Evolutionary conservation across 2,329 filamentous ascomycete species (phyloP).

Genomic region (Apiospora sp.): DNA sequence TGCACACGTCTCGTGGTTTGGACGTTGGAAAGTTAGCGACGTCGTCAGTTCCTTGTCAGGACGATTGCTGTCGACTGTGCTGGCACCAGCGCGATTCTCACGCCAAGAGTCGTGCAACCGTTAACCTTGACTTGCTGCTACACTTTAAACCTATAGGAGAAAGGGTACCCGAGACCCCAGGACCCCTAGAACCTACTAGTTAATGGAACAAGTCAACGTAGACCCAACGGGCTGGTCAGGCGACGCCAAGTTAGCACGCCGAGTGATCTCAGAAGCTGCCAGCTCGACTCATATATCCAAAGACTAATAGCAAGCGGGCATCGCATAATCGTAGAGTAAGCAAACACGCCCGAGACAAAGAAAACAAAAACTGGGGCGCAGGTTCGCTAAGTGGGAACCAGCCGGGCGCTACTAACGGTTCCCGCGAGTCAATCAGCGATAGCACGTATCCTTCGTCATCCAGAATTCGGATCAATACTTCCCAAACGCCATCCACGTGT

Average conservation of each 20-base stretch:
- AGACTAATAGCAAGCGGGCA: not conserved
- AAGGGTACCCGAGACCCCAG: not conserved
- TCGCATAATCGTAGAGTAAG: not conserved
- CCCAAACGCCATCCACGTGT: not conserved
- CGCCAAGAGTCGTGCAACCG: too few species aligned
- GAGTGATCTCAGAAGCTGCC: not conserved
- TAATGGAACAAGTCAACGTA: not conserved
- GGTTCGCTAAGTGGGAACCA: not conserved
- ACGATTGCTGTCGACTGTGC: not conserved
- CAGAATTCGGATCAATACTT: slow-evolving; percentile 11
- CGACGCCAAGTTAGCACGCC: not conserved
- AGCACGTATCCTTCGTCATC: not conserved
- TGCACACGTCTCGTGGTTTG: not conserved
- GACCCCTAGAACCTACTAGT: not conserved
- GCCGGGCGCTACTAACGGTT: slow-evolving; percentile 12
- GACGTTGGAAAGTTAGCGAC: not conserved
- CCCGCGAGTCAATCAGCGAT: slow-evolving; percentile 2
- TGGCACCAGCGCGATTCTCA: not conserved
- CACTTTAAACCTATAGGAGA: not conserved
- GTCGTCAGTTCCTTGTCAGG: not conserved
- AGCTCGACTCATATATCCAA: not conserved
- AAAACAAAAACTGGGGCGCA: not conserved
- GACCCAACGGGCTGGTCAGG: not conserved
- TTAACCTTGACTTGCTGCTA: not conserved
- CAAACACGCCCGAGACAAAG: not conserved